Conservation (phyloP, 2,329 filamentous ascomycete species). For the Colletotrichum cuscutae region DNA sequence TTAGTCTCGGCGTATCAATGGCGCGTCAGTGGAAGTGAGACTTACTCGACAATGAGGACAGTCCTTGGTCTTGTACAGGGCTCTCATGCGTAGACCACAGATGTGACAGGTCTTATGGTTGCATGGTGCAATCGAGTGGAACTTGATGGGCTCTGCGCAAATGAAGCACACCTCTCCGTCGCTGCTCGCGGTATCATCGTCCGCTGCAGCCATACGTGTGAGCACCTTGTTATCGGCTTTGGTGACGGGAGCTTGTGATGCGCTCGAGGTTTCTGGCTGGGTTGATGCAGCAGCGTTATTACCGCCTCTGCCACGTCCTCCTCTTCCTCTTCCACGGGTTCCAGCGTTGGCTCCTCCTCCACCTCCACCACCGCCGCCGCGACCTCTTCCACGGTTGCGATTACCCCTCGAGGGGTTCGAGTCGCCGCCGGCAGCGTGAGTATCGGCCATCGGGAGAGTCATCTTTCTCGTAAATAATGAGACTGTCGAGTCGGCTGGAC, state of each 20-base stretch:
- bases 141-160: conserved; percentile 88
- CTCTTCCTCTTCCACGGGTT: conserved; percentile 25
- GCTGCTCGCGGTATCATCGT: conserved; percentile 60
- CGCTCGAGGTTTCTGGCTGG: conserved; percentile 3
- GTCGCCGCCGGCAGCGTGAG: conserved; percentile 8
- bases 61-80: conserved; percentile 94
- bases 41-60: conserved; percentile 94
- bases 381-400: conserved; percentile 33
- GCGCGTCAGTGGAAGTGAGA: background rate
- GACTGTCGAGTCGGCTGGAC: background rate
- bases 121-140: conserved; percentile 90
- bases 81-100: conserved; percentile 89
- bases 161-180: conserved; percentile 94
- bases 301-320: conserved; percentile 37
- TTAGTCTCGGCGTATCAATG: conserved; percentile 34
- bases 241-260: background rate
- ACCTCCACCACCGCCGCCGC: conserved; percentile 46
- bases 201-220: conserved; percentile 39
- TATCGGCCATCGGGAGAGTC: conserved; percentile 21
- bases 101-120: conserved; percentile 98
- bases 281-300: conserved; percentile 17
- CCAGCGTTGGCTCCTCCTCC: conserved; percentile 39
- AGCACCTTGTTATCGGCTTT: conserved; percentile 35
- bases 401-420: conserved; percentile 31
- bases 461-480: background rate